Conservation (phyloP, 148 eudicot species). For the Arctostaphylos glauca region DNA sequence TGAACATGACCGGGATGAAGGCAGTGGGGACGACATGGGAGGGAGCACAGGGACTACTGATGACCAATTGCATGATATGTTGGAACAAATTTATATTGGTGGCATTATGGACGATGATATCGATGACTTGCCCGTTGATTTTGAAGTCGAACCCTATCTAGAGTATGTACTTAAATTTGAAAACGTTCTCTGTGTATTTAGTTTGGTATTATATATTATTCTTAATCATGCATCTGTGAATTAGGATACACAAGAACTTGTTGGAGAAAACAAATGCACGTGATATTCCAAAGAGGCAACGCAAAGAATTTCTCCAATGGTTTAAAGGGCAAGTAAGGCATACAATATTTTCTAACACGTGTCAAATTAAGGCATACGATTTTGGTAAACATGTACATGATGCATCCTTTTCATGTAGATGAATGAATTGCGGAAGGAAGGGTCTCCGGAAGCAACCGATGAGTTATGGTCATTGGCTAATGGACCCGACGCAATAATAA, state of each 20-base stretch:
- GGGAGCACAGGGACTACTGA: too few relatives aligned
- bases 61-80: too few relatives aligned
- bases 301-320: background rate
- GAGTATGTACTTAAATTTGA: background rate
- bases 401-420: background rate
- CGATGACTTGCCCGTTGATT: too few relatives aligned
- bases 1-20: too few relatives aligned
- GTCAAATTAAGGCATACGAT: background rate
- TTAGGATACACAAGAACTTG: background rate
- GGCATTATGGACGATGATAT: too few relatives aligned
- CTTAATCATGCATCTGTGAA: background rate
- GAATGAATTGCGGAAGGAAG: background rate
- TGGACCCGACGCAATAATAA: background rate
- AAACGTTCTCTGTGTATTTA: background rate
- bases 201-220: background rate
- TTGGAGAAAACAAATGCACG: background rate
- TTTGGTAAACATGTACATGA: background rate
- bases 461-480: constrained; percentile 13
- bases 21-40: too few relatives aligned
- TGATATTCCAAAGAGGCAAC: background rate
- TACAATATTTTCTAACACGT: background rate
- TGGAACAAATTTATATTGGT: too few relatives aligned
- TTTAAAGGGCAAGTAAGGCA: background rate
- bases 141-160: background rate
- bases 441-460: background rate